Evolutionary conservation across 495 filamentous ascomycete species (phyloP), one percentile per base, ranked within the genome.

Genomic region (Aspergillus ellipticus): DNA sequence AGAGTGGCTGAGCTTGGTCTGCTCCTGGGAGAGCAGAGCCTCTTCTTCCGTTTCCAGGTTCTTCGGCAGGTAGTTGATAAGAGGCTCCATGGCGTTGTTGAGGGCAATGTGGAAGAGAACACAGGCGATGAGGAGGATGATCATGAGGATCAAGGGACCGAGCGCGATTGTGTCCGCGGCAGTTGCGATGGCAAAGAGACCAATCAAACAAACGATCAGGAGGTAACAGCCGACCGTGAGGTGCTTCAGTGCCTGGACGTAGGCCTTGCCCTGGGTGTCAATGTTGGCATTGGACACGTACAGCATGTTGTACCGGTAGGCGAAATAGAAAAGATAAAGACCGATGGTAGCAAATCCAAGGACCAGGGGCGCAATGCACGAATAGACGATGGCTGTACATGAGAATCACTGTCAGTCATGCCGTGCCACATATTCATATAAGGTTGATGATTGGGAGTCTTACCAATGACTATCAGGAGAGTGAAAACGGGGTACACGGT

Each of bases 261-360:
- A 98, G 57, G 88, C 83, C 33, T 89, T 83, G 53, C 94, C 94
- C 60, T 95, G 90, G 22, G 94, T 97, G 73, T 98, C 93, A 66
- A 97, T 87, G 50, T 79, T 58, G 26, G 87, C 81, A 64, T 95
- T 89, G 49, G 86, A 90, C 49, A 96, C 90, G 71, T 95, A 98
- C 46, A 98, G 81, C 63, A 97, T 68, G 67, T 98, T 96, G 80
- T 98, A 97, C 5, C 91, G 84, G 82, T 89, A 97, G 52, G 94
- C 92, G 46, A 96, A 77, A 73, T 97, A 97, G 74, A 98, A 90
- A 52, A 96, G 77, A 52, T 81, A 85, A 55, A 97, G 78, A 54
- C 89, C 93, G 49, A 97, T 77, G 17, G 86, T 85, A 31, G 88
- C 88, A 71, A 97, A 97, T 20, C 86, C 90, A 43, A 97, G 76